These are phyloP conservation scores for Spiromastix sp. DNA, from an alignment of 2,329 filamentous ascomycete genomes.

Conservation along the genomic window DNA sequence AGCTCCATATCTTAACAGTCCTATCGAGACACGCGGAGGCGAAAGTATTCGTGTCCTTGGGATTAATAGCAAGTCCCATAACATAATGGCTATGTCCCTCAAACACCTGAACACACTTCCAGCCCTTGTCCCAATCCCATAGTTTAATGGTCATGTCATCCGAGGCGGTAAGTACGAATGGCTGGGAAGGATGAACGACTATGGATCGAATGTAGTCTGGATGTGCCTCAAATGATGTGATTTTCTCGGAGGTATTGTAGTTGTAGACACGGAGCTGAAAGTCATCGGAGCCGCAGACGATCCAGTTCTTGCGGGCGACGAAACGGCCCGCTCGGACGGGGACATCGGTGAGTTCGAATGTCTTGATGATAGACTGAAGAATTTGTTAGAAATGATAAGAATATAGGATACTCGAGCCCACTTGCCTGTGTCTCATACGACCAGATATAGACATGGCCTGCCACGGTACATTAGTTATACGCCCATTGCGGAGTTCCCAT, in stretches of 20 bases:
- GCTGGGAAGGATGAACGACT: constrained; percentile 86
- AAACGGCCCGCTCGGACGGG: constrained; percentile 95
- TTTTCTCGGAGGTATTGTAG: constrained; percentile 99
- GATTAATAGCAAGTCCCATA: constrained; percentile 94
- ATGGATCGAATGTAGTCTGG: constrained; percentile 98
- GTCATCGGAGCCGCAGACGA: constrained; percentile 88
- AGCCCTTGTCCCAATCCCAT: constrained; percentile 98
- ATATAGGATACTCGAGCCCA: constrained; percentile 4
- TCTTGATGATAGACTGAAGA: constrained; percentile 76
- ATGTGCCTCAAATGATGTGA: constrained; percentile 92
- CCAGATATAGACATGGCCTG: constrained; percentile 98
- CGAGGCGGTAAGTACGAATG: constrained; percentile 89
- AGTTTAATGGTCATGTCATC: constrained; percentile 99
- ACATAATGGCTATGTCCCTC: constrained; percentile 96
- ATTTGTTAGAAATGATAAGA: constrained; percentile 14
- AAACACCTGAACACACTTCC: constrained; percentile 96
- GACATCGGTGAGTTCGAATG: constrained; percentile 96
- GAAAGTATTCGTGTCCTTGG: constrained; percentile 89
- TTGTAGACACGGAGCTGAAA: constrained; percentile 89
- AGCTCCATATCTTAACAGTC: constrained; percentile 95
- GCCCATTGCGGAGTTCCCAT: no score
- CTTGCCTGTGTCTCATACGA: constrained; percentile 80
- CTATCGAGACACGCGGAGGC: constrained; percentile 91
- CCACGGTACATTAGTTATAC: no score
- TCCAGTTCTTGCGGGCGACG: constrained; percentile 97